Evolutionary conservation across 2,329 filamentous ascomycete genomes (phyloP).

Genomic region (Penicillium corylophilum): DNA sequence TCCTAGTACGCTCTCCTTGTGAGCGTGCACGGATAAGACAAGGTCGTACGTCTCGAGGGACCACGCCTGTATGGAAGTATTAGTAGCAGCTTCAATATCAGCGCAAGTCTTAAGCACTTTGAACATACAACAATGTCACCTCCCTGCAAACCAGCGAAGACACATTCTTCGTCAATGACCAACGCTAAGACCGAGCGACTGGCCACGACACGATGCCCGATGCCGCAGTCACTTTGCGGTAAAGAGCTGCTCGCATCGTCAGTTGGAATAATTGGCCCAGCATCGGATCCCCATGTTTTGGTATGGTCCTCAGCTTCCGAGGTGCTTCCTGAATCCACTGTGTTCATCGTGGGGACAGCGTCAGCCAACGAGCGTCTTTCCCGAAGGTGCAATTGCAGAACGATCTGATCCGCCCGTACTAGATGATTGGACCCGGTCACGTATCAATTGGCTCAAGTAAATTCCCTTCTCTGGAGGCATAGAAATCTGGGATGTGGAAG

Average conservation of each 20-base stretch:
- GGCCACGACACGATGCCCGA: conserved; percentile 44
- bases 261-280: conserved; percentile 19
- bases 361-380: conserved; percentile 18
- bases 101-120: background rate
- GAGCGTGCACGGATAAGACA: conserved; percentile 75
- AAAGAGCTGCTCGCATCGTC: conserved; percentile 20
- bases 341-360: conserved; percentile 30
- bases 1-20: conserved; percentile 86
- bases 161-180: conserved; percentile 73
- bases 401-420: conserved; percentile 4
- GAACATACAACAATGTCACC: conserved; percentile 75
- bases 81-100: background rate
- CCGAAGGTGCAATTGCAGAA: conserved; percentile 4
- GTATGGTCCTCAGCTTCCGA: conserved; percentile 38
- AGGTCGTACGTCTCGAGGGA: conserved; percentile 84
- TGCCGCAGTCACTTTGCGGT: conserved; percentile 35
- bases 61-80: conserved; percentile 60
- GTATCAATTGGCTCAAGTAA: background rate
- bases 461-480: background rate
- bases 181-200: conserved; percentile 64
- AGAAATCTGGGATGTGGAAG: background rate
- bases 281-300: conserved; percentile 34
- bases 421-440: background rate
- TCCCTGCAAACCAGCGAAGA: conserved; percentile 90
- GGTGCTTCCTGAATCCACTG: conserved; percentile 36